Conservation (phyloP, 805 yeast species). For the Geotrichum ghanense region DNA sequence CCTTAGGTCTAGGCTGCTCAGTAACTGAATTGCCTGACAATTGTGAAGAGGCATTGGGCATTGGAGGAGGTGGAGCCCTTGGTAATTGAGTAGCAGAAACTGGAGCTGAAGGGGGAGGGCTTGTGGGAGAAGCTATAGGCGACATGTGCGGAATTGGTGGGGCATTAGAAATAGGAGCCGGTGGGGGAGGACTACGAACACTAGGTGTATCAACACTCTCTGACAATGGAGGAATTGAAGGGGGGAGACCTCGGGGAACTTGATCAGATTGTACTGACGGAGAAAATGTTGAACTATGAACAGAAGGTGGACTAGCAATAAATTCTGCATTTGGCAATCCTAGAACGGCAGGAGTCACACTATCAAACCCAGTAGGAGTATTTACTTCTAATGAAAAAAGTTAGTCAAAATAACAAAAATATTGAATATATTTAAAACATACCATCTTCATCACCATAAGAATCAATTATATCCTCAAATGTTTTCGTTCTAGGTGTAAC, state of each 20-base stretch:
- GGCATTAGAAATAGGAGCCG: too few relatives aligned
- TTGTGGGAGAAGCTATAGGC: not conserved
- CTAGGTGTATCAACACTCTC: too few relatives aligned
- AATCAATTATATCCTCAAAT: constrained; percentile 1
- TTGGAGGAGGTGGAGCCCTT: constrained; percentile 8
- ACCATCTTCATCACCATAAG: not conserved
- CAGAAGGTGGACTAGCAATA: not conserved
- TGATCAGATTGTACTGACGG: not conserved
- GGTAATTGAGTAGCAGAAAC: constrained; percentile 6
- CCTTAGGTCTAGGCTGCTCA: not conserved
- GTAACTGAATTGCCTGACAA: not conserved
- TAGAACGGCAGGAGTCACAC: not conserved
- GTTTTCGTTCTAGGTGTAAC: not conserved
- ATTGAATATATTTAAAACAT: not conserved
- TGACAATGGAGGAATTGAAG: not conserved
- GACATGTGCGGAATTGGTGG: not conserved
- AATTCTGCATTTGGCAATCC: not conserved
- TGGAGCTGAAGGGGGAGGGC: not conserved
- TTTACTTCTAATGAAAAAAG: not conserved
- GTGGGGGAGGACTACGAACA: too few relatives aligned
- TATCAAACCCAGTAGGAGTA: not conserved
- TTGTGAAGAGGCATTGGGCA: not conserved
- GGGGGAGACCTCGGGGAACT: not conserved
- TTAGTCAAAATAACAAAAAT: not conserved
- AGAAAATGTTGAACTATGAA: not conserved